These are phyloP conservation scores for Scheffersomyces insectosa DNA, from an alignment of 1,139 yeast species.

Conservation along the genomic window DNA sequence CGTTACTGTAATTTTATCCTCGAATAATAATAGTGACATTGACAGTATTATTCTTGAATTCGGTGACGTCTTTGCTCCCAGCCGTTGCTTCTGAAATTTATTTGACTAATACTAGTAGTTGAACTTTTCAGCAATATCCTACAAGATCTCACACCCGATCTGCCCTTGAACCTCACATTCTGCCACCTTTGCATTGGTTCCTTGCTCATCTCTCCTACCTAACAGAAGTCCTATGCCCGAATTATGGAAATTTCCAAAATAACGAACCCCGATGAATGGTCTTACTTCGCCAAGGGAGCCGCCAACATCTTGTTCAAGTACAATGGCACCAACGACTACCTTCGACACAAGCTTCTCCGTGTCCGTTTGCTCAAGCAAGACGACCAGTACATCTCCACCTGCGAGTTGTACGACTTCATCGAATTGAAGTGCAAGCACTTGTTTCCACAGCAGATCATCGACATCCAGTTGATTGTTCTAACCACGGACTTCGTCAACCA, in stretches of 20 bases:
- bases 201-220: not conserved
- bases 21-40: no score
- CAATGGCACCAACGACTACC: conserved; percentile 37
- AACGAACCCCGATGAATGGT: conserved; percentile 45
- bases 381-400: conserved; percentile 43
- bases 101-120: no score
- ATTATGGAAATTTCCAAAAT: conserved; percentile 43
- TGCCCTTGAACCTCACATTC: no score
- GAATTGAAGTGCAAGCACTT: conserved; percentile 42
- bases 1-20: no score
- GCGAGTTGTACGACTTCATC: conserved; percentile 45
- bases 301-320: conserved; percentile 48
- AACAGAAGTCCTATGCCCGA: conserved; percentile 1
- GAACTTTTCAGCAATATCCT: no score
- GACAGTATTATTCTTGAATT: no score
- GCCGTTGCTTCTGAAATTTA: no score
- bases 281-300: conserved; percentile 46
- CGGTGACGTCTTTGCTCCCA: no score
- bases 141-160: no score
- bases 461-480: conserved; percentile 39
- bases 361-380: conserved; percentile 38
- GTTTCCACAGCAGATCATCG: conserved; percentile 41
- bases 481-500: conserved; percentile 34
- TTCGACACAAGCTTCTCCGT: conserved; percentile 38
- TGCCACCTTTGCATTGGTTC: not conserved